These are phyloP conservation scores for Bruguiera gymnorhiza DNA, from an alignment of 345 rosid species.

Conservation along the genomic window DNA sequence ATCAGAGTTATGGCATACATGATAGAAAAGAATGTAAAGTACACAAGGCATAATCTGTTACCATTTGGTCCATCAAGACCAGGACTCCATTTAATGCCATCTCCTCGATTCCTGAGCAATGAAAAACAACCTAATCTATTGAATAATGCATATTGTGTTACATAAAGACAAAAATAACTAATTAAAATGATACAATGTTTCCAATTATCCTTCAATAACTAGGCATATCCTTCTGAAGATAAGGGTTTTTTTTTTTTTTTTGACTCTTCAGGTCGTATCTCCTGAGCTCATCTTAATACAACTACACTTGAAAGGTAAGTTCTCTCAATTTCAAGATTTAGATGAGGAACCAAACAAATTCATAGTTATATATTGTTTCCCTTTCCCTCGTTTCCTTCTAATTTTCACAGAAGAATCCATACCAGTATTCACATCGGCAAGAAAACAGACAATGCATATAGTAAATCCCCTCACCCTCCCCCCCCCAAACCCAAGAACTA, in stretches of 20 bases:
- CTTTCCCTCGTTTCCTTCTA: background rate
- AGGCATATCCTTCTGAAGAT: too few relatives aligned
- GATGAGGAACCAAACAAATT: background rate
- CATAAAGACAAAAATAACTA: too few relatives aligned
- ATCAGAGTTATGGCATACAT: conserved; percentile 11
- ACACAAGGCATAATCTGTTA: conserved; percentile 5
- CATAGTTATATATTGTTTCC: background rate
- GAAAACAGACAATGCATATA: background rate
- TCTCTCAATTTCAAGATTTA: background rate
- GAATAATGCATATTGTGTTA: too few relatives aligned
- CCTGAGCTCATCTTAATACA: background rate
- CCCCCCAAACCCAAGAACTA: too few relatives aligned
- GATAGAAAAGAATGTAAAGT: background rate
- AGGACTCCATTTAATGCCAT: conserved; percentile 17
- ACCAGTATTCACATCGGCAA: background rate
- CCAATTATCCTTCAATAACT: too few relatives aligned
- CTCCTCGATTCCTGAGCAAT: conserved; percentile 24
- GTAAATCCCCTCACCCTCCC: background rate
- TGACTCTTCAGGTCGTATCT: background rate
- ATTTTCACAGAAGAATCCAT: background rate
- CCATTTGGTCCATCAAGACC: conserved; percentile 14
- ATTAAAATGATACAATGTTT: too few relatives aligned
- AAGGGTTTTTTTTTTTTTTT: background rate
- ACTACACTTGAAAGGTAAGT: background rate
- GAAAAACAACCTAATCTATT: background rate